A percentile compares a stretch with the other conserved stretches of the same genome.
Conservation (phyloP, 805 yeast genomes). For the Ogataea wickerhamii region DNA sequence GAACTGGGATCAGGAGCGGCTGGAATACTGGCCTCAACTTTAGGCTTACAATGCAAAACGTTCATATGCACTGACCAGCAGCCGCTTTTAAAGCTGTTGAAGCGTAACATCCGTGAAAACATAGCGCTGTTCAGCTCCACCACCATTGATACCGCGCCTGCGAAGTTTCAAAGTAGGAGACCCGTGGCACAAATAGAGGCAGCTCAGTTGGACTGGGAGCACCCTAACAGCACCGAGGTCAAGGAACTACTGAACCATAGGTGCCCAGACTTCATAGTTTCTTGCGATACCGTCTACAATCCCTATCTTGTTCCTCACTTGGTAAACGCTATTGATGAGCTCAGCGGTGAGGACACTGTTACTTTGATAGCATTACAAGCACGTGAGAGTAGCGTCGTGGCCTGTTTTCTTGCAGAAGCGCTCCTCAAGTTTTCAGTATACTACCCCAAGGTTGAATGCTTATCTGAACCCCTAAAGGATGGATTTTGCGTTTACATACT, state of each 20-base stretch:
- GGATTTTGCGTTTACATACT: constrained; percentile 48
- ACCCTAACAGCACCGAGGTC: constrained; percentile 21
- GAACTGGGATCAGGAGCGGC: constrained; percentile 65
- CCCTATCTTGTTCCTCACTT: constrained; percentile 52
- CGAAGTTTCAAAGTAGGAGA: neutral
- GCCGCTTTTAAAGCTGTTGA: constrained; percentile 48
- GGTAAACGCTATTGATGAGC: constrained; percentile 37
- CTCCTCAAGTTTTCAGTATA: constrained; percentile 34
- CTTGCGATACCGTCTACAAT: constrained; percentile 66
- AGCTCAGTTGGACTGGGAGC: constrained; percentile 62
- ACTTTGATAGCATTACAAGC: constrained; percentile 50
- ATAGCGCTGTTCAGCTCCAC: constrained; percentile 21
- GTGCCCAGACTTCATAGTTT: constrained; percentile 47
- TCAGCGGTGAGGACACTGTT: constrained; percentile 35
- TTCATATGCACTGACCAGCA: constrained; percentile 60
- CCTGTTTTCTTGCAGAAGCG: constrained; percentile 39
- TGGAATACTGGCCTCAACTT: constrained; percentile 44
- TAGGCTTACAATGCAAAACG: constrained; percentile 33
- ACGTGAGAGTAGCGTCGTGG: constrained; percentile 49
- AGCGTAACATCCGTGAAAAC: constrained; percentile 44
- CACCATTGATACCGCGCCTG: constrained; percentile 16
- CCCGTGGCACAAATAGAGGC: constrained; percentile 36
- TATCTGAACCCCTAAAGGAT: constrained; percentile 31
- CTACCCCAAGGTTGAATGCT: constrained; percentile 30
- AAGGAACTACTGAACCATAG: constrained; percentile 3